Conservation (phyloP, 257 asterid genomes). For the Phtheirospermum japonicum region DNA sequence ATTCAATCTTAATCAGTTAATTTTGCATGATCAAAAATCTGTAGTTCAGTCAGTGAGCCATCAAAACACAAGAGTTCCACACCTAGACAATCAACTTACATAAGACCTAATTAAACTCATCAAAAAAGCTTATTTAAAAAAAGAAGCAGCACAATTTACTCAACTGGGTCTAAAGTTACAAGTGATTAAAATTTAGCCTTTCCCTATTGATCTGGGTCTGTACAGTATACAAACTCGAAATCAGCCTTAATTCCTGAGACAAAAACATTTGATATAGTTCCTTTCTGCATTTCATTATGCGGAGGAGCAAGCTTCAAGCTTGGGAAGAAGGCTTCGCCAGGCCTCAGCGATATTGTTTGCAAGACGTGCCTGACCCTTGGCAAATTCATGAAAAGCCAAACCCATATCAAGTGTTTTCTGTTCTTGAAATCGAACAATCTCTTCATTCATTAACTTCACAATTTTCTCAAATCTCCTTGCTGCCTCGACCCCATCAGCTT, state of each 20-base stretch:
- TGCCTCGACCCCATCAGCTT: slow-evolving; percentile 76
- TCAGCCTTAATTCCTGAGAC: not conserved
- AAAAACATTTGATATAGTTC: not conserved
- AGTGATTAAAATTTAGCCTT: slow-evolving; percentile 8
- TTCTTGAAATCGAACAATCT: slow-evolving; percentile 82
- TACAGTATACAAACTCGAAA: slow-evolving; percentile 45
- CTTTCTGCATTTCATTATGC: not conserved
- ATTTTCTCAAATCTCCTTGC: slow-evolving; percentile 67
- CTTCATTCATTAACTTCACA: slow-evolving; percentile 79
- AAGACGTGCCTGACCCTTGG: slow-evolving; percentile 79
- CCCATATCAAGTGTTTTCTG: slow-evolving; percentile 90
- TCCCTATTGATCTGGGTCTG: slow-evolving; percentile 31
- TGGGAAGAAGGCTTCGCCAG: slow-evolving; percentile 97
- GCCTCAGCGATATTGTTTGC: slow-evolving; percentile 77
- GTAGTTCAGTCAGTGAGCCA: too few species aligned
- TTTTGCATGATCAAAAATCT: not conserved
- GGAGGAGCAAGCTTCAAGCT: slow-evolving; percentile 72
- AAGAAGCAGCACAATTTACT: slow-evolving; percentile 8
- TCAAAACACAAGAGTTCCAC: not conserved
- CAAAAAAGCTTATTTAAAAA: not conserved
- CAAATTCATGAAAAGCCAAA: slow-evolving; percentile 86
- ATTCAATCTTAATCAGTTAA: not conserved
- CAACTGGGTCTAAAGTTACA: slow-evolving; percentile 24
- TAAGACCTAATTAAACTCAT: not conserved
- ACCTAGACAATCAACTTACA: slow-evolving; percentile 19